These are phyloP conservation scores for Mercurialis annua DNA, from an alignment of 345 rosid species.

Conservation along the genomic window DNA sequence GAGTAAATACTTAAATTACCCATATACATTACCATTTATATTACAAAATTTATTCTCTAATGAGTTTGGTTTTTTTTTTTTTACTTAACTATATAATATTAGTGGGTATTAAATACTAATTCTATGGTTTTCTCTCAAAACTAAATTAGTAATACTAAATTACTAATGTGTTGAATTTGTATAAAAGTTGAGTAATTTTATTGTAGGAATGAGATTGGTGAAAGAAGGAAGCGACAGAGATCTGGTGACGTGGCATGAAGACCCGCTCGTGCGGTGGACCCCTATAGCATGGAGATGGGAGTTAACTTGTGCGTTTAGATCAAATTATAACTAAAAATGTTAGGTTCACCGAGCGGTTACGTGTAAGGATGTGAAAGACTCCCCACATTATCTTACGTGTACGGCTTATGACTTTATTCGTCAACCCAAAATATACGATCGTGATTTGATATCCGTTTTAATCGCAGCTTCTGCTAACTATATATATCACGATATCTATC, in stretches of 20 bases:
- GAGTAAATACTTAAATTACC: no score
- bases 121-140: no score
- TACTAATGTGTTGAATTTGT: no score
- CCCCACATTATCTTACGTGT: slow-evolving; percentile 22
- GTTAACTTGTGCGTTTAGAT: not conserved
- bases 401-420: slow-evolving; percentile 16
- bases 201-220: not conserved
- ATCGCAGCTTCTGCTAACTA: slow-evolving; percentile 18
- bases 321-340: not conserved
- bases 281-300: slow-evolving; percentile 9
- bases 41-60: no score
- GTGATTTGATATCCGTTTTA: slow-evolving; percentile 24
- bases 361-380: slow-evolving; percentile 16
- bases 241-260: slow-evolving; percentile 46
- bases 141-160: no score
- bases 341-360: slow-evolving; percentile 27
- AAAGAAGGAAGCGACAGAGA: slow-evolving; percentile 42
- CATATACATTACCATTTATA: no score
- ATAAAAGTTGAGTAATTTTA: not conserved
- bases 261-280: slow-evolving; percentile 66
- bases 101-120: no score
- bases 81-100: no score
- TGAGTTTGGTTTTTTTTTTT: no score
- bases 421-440: not conserved
- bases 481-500: not conserved